Evolutionary conservation across 2,329 filamentous ascomycete genomes (phyloP).

Genomic region (Pyricularia sp.): DNA sequence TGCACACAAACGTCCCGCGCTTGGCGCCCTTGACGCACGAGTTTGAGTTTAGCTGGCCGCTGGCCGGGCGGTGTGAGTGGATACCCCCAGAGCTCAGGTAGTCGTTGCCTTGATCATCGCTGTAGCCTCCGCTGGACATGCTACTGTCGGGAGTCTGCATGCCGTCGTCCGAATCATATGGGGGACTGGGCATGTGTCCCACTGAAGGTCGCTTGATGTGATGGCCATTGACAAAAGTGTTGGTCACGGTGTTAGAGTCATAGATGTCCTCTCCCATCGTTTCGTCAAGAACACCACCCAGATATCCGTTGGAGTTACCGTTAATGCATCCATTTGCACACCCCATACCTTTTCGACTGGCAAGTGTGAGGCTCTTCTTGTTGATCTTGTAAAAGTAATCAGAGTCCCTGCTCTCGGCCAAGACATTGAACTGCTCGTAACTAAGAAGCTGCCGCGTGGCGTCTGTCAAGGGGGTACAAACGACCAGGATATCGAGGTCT

Average conservation of each 20-base stretch:
- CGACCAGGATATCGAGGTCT: constrained; percentile 38
- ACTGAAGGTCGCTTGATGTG: background rate
- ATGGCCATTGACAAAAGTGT: background rate
- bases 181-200: background rate
- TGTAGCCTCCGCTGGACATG: background rate
- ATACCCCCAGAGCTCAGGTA: background rate
- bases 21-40: background rate
- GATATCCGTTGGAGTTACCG: background rate
- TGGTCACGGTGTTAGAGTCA: background rate
- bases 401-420: constrained; percentile 18
- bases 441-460: constrained; percentile 38
- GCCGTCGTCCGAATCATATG: background rate
- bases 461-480: constrained; percentile 37
- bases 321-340: background rate
- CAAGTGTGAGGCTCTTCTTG: background rate
- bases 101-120: background rate
- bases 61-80: background rate
- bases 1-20: constrained; percentile 45
- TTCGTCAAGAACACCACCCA: background rate
- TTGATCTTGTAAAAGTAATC: background rate
- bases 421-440: constrained; percentile 31
- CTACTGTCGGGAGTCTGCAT: background rate
- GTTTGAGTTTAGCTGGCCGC: background rate
- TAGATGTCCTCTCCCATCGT: background rate
- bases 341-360: background rate